Evolutionary conservation across 1,284 basidiomycete species (phyloP).

Genomic region (Dichomitus squalens): DNA sequence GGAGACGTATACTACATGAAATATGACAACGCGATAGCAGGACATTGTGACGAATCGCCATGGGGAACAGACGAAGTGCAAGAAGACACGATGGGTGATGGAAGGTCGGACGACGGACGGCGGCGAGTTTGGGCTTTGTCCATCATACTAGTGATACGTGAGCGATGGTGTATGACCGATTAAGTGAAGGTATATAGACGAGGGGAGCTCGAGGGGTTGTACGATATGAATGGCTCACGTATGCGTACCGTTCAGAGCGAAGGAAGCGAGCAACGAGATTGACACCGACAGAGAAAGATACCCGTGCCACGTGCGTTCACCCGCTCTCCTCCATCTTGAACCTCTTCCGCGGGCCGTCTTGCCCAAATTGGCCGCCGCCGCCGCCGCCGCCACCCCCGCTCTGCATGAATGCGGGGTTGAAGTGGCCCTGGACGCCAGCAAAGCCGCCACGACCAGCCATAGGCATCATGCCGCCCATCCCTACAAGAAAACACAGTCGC

Average conservation of each 20-base stretch:
- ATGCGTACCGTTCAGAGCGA: not conserved
- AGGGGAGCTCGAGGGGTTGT: not conserved
- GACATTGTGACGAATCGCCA: constrained; percentile 22
- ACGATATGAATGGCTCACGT: not conserved
- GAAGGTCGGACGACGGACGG: not conserved
- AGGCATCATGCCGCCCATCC: constrained; percentile 54
- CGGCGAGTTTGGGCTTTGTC: not conserved
- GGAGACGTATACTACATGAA: constrained; percentile 22
- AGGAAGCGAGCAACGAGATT: not conserved
- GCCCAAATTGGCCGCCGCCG: constrained; percentile 42
- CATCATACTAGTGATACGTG: not conserved
- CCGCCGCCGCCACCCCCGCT: constrained; percentile 39
- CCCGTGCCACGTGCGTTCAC: constrained; percentile 19
- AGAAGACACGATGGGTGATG: not conserved
- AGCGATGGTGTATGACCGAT: not conserved
- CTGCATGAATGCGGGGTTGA: constrained; percentile 74
- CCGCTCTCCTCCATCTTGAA: constrained; percentile 50
- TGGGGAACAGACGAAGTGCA: constrained; percentile 11
- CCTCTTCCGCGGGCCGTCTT: constrained; percentile 58
- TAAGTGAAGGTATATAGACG: constrained; percentile 1
- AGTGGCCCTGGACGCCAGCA: constrained; percentile 57
- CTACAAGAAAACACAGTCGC: constrained; percentile 22
- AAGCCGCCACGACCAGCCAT: constrained; percentile 51
- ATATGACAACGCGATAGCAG: constrained; percentile 27
- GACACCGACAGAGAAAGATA: not conserved